Evolutionary conservation across 2,329 filamentous ascomycete species (phyloP).

Genomic region (Alternaria postmessia): DNA sequence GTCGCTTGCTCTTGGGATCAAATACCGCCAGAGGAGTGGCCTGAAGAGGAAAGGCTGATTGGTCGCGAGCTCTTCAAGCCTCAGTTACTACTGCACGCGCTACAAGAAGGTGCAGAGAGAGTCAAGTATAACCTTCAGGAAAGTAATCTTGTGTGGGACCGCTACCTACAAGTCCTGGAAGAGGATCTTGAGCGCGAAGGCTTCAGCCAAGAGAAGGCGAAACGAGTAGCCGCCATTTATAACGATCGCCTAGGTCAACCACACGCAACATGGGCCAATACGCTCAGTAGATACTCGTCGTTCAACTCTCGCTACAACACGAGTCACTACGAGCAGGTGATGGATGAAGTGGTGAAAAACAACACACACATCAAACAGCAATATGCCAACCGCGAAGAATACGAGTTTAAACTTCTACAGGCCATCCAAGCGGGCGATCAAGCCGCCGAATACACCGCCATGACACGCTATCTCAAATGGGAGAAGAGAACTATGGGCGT

Average conservation of each 20-base stretch:
- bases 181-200: constrained; percentile 68
- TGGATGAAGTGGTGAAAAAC: constrained; percentile 71
- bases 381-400: constrained; percentile 70
- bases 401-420: constrained; percentile 71
- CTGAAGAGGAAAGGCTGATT: constrained; percentile 72
- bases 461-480: constrained; percentile 81
- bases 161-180: constrained; percentile 76
- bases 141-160: constrained; percentile 81
- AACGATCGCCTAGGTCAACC: constrained; percentile 75
- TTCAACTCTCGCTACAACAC: constrained; percentile 77
- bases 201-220: constrained; percentile 63
- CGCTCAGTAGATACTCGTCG: constrained; percentile 75
- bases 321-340: constrained; percentile 74
- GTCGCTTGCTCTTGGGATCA: constrained; percentile 69
- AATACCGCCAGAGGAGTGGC: constrained; percentile 57
- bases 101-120: constrained; percentile 74
- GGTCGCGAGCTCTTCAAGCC: constrained; percentile 77
- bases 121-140: constrained; percentile 78
- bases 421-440: constrained; percentile 65
- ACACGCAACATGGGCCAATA: constrained; percentile 77
- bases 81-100: constrained; percentile 71
- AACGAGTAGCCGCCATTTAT: constrained; percentile 73
- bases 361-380: constrained; percentile 70
- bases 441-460: constrained; percentile 63
- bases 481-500: constrained; percentile 71